Evolutionary conservation across 176 grass and related monocot genomes (phyloP).

Genomic region (Olyra latifolia): DNA sequence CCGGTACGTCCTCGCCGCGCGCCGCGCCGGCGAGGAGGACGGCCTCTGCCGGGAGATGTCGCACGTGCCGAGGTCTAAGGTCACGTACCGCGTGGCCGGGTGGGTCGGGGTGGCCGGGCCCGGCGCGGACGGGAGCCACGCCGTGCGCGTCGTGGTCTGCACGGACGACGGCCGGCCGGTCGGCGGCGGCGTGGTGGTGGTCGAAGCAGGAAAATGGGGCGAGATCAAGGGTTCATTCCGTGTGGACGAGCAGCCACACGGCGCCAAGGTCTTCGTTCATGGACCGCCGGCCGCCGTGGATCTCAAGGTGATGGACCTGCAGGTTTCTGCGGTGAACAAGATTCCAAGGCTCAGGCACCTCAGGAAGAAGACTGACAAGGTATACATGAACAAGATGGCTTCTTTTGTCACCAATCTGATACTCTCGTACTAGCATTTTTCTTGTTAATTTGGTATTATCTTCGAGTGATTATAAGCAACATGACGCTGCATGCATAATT

Average conservation of each 20-base stretch:
- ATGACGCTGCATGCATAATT: background rate
- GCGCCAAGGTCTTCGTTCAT: constrained; percentile 44
- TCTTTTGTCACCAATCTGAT: background rate
- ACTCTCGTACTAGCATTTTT: background rate
- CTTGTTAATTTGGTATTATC: background rate
- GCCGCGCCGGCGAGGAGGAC: constrained; percentile 47
- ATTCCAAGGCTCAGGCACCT: constrained; percentile 54
- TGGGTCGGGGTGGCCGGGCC: constrained; percentile 31
- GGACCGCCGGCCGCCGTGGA: constrained; percentile 53
- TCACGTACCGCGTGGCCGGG: constrained; percentile 66
- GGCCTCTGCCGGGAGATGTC: constrained; percentile 40
- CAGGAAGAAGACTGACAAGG: constrained; percentile 63
- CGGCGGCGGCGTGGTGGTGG: constrained; percentile 46
- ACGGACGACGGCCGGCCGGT: background rate
- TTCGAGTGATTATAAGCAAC: background rate
- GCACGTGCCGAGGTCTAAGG: constrained; percentile 11
- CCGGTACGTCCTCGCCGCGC: constrained; percentile 41
- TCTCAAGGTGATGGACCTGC: constrained; percentile 63
- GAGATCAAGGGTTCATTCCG: constrained; percentile 64
- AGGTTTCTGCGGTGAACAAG: constrained; percentile 52
- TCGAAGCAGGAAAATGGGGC: constrained; percentile 36
- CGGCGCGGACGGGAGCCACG: constrained; percentile 9
- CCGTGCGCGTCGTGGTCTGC: constrained; percentile 38
- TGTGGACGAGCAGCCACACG: constrained; percentile 29
- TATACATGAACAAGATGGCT: background rate